Conservation (phyloP, 306 rosid genomes). For the Begonia peltatifolia region DNA sequence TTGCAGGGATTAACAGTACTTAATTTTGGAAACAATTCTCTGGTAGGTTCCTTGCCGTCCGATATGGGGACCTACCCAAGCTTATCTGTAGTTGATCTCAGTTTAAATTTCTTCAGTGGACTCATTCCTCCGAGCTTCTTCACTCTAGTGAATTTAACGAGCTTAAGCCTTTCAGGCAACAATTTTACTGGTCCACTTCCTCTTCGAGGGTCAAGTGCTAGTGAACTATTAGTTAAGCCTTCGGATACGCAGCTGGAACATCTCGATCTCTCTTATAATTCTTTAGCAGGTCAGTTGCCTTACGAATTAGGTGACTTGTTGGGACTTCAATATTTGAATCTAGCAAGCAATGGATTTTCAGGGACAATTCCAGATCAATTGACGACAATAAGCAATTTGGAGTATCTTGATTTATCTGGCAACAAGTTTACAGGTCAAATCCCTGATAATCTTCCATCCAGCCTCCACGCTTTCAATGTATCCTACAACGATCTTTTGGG, state of each 20-base stretch:
- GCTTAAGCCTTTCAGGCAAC: constrained; percentile 76
- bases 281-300: constrained; percentile 58
- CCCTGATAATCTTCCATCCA: constrained; percentile 55
- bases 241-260: constrained; percentile 36
- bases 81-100: constrained; percentile 51
- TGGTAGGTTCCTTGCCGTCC: constrained; percentile 59
- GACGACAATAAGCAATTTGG: constrained; percentile 54
- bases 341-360: constrained; percentile 63
- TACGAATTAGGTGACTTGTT: constrained; percentile 55
- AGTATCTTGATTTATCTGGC: constrained; percentile 63
- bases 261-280: constrained; percentile 71
- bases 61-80: constrained; percentile 36
- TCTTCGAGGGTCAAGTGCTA: constrained; percentile 47
- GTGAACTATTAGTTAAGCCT: constrained; percentile 58
- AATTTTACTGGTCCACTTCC: constrained; percentile 56
- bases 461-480: constrained; percentile 56
- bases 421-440: constrained; percentile 69
- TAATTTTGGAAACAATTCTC: constrained; percentile 31
- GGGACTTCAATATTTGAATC: constrained; percentile 61
- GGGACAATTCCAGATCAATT: constrained; percentile 68
- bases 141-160: constrained; percentile 39
- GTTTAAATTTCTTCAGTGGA: constrained; percentile 66
- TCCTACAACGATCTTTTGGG: constrained; percentile 78
- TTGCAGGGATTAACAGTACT: constrained; percentile 27
- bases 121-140: constrained; percentile 64